Evolutionary conservation across 352 stramenopile genomes (phyloP).

Genomic region (Thraustochytrium sp.): DNA sequence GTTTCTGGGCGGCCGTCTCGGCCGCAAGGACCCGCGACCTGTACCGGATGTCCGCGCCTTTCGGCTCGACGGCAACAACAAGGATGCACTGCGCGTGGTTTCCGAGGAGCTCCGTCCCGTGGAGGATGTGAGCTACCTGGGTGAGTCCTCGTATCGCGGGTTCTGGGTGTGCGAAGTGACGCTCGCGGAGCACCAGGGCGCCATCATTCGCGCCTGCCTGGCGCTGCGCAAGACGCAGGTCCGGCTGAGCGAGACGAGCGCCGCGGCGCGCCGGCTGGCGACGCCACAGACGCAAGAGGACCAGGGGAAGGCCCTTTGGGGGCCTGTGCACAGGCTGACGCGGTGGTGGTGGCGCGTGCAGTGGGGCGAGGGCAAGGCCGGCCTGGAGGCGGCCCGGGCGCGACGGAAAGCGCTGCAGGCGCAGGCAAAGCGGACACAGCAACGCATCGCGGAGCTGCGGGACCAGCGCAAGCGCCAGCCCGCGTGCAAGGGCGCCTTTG

Average conservation of each 20-base stretch:
- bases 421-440: neutral
- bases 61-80: neutral
- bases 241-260: conserved; percentile 59
- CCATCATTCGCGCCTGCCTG: conserved; percentile 64
- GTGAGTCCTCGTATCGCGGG: conserved; percentile 56
- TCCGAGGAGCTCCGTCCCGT: neutral
- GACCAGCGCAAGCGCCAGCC: conserved; percentile 55
- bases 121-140: neutral
- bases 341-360: too few species aligned
- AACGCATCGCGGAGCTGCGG: conserved; percentile 33
- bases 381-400: neutral
- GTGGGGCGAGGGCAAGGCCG: too few species aligned
- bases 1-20: neutral
- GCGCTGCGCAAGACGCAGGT: conserved; percentile 63
- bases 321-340: too few species aligned
- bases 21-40: neutral
- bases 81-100: neutral
- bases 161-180: conserved; percentile 78
- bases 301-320: neutral
- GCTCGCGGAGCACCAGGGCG: conserved; percentile 65
- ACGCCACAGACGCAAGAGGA: conserved; percentile 24
- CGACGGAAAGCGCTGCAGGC: neutral
- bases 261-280: conserved; percentile 46
- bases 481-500: conserved; percentile 59
- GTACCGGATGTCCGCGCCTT: neutral